A percentile compares a stretch with the other conserved stretches of the same genome.
Evolutionary conservation across 139 green algal genomes (phyloP).

Genomic region (Gonium pectorale): DNA sequence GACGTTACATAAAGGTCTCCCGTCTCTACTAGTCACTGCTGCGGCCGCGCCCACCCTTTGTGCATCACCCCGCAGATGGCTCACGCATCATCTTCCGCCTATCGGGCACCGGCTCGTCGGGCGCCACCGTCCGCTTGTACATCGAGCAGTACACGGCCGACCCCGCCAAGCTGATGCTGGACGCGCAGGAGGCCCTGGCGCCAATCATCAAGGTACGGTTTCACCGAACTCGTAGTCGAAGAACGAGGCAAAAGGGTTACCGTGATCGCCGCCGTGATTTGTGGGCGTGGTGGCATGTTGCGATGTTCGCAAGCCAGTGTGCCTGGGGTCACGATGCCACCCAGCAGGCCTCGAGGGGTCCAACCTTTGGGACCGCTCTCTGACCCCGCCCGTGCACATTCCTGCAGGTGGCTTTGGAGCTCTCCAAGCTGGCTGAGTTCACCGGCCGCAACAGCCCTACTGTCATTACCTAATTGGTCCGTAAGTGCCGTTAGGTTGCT

Average conservation of each 20-base stretch:
- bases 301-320: no score
- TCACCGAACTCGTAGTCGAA: background rate
- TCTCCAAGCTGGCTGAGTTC: slow-evolving; percentile 91
- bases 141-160: slow-evolving; percentile 97
- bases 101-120: slow-evolving; percentile 90
- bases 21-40: no score
- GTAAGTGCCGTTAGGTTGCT: no score
- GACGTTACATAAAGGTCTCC: no score
- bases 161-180: slow-evolving; percentile 76
- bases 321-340: no score
- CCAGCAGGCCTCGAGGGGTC: background rate
- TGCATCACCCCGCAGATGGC: slow-evolving; percentile 89
- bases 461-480: slow-evolving; percentile 99
- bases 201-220: slow-evolving; percentile 69
- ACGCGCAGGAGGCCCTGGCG: slow-evolving; percentile 78
- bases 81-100: slow-evolving; percentile 97
- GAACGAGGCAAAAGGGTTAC: background rate
- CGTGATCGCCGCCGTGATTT: background rate
- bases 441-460: slow-evolving; percentile 96
- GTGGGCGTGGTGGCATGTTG: background rate
- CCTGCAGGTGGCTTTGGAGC: slow-evolving; percentile 81
- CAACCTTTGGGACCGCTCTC: background rate
- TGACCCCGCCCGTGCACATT: background rate
- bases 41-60: no score
- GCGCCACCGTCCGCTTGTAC: slow-evolving; percentile 98